Evolutionary conservation across 1,284 basidiomycete genomes (phyloP), one percentile per base, ranked within the genome.

Genomic region (Rhodotorula glutinis): DNA sequence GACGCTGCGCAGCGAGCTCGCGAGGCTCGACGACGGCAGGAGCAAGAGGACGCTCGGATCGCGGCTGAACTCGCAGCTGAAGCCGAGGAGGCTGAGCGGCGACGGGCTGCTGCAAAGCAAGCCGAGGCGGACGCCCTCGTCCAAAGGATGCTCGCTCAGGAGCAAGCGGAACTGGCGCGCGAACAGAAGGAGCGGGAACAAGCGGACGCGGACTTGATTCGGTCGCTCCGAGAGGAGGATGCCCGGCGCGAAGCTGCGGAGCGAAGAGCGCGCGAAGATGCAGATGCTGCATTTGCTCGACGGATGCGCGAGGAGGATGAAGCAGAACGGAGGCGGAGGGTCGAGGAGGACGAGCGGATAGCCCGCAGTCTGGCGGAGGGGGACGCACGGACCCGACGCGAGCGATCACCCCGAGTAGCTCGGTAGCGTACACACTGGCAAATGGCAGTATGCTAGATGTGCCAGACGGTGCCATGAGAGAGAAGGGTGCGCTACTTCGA

Each of bases 331-430:
- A 4, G 9, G 56, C 19, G 30, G 19, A 14, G 57, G 23, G 7
- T 65, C 23, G 67, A 57, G 23, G 63, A 69, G 29, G 67, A 69
- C n/a, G 67, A 65, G 53, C 33, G 67, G 38, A 58, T 68, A 7
- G 66, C 66, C 23, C 41, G 66, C n/a, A 53, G 56, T 23, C 17
- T 68, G n/a, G 66, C 67, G 16, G 60, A 62, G 41, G 43, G 57
- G 57, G 63, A 62, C 10, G 14, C 29, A 23, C 46, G 46, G 46
- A 21, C 21, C 23, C 46, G 23, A 23, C 33, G 7, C 7, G 33
- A 38, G 5, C 33, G 33, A 38, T 5, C 5, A 38, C 11, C 33
- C 7, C 33, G 33, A 11, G 7, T 38, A 38, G 33, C 33, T 38
- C 33, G 33, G 11, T 38, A 11, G 11, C 33, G 11, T 38, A 11